Conservation (phyloP, 2,329 filamentous ascomycete genomes). For the Blumeria graminis region DNA sequence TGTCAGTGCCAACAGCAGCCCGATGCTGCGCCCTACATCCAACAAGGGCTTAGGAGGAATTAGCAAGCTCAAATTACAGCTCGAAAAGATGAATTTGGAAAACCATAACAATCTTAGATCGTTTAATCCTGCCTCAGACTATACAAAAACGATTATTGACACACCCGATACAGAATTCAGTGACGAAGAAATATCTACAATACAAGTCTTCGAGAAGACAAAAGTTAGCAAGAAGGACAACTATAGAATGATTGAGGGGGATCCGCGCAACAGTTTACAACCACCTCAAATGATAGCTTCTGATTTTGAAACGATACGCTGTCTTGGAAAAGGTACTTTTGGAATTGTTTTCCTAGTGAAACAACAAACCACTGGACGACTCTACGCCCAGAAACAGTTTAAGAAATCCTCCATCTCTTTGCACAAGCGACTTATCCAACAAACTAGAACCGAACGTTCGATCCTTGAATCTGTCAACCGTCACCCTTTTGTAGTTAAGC, state of each 20-base stretch:
- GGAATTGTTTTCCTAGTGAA: slow-evolving; percentile 87
- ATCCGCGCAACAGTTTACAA: slow-evolving; percentile 4
- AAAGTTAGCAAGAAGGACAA: slow-evolving; percentile 62
- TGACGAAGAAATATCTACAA: slow-evolving; percentile 39
- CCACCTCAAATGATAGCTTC: slow-evolving; percentile 58
- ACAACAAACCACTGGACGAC: slow-evolving; percentile 61
- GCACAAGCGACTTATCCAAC: slow-evolving; percentile 86
- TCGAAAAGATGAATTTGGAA: slow-evolving; percentile 54
- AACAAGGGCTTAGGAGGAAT: slow-evolving; percentile 41
- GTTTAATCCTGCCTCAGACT: slow-evolving; percentile 10
- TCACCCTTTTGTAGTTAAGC: slow-evolving; percentile 92
- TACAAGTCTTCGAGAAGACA: slow-evolving; percentile 63
- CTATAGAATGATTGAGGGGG: slow-evolving; percentile 31
- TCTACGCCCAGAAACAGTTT: slow-evolving; percentile 97
- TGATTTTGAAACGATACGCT: slow-evolving; percentile 77
- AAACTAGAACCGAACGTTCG: slow-evolving; percentile 87
- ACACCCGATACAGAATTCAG: slow-evolving; percentile 20
- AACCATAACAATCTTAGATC: slow-evolving; percentile 24
- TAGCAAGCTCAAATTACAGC: slow-evolving; percentile 55
- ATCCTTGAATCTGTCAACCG: slow-evolving; percentile 91
- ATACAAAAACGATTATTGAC: slow-evolving; percentile 10
- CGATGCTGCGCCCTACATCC: slow-evolving; percentile 25
- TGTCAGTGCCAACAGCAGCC: slow-evolving; percentile 35
- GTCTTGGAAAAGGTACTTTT: slow-evolving; percentile 87
- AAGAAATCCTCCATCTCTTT: slow-evolving; percentile 90